Conservation (phyloP, 2,329 filamentous ascomycete species). For the Blastomyces emzantsi region DNA sequence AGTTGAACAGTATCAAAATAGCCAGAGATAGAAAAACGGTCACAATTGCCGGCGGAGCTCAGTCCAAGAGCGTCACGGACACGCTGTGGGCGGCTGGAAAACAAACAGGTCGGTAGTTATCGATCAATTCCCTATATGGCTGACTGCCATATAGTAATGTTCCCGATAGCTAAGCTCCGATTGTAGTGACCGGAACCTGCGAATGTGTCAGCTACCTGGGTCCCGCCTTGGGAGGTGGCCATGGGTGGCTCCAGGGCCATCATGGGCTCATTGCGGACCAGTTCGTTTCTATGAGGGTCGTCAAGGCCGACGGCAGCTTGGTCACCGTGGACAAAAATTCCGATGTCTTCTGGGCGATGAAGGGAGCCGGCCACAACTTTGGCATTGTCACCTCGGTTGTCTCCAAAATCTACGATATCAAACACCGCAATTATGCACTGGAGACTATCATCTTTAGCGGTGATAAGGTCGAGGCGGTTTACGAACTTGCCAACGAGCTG, state of each 20-base stretch:
- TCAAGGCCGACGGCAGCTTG: constrained; percentile 43
- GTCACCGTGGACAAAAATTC: constrained; percentile 33
- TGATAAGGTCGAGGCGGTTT: constrained; percentile 44
- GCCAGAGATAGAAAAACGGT: constrained; percentile 38
- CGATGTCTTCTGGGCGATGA: constrained; percentile 50
- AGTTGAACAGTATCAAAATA: constrained; percentile 39
- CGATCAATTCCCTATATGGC: neutral
- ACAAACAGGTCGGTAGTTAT: constrained; percentile 36
- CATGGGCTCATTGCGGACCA: constrained; percentile 48
- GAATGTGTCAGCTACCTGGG: constrained; percentile 44
- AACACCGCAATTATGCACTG: constrained; percentile 31
- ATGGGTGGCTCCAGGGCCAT: constrained; percentile 47
- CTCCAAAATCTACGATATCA: constrained; percentile 40
- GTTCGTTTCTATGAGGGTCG: constrained; percentile 44
- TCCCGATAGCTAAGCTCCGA: neutral
- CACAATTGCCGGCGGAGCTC: constrained; percentile 43
- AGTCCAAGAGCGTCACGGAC: constrained; percentile 41
- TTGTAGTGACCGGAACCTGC: constrained; percentile 42
- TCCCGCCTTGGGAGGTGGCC: constrained; percentile 49
- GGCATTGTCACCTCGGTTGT: constrained; percentile 46
- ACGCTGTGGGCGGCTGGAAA: constrained; percentile 44
- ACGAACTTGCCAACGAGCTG: constrained; percentile 39
- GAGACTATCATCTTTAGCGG: constrained; percentile 40
- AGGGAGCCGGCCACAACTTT: constrained; percentile 52
- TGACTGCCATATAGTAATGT: constrained; percentile 5